These are phyloP conservation scores for Artemisia argyi DNA, from an alignment of 129 eudicot genomes.

Conservation along the genomic window DNA sequence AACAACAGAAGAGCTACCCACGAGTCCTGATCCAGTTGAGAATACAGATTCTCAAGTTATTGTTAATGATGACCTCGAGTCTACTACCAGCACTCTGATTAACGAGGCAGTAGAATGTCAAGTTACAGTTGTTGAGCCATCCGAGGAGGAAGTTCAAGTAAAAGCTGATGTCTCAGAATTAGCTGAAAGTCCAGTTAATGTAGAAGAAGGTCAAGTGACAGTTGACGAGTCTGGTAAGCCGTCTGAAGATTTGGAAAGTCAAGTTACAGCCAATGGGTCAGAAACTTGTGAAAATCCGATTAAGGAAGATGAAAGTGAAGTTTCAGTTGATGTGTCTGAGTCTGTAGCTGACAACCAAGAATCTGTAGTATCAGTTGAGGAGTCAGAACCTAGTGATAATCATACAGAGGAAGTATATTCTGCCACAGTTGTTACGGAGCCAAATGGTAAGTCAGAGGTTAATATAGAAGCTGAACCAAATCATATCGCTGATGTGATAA, in stretches of 20 bases:
- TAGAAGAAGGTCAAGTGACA: slow-evolving; percentile 16
- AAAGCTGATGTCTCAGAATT: slow-evolving; percentile 20
- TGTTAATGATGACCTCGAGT: slow-evolving; percentile 18
- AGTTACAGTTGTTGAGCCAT: slow-evolving; percentile 18
- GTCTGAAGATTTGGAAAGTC: too few relatives aligned
- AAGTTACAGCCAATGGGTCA: slow-evolving; percentile 17
- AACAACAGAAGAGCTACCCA: not conserved
- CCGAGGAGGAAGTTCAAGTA: slow-evolving; percentile 26
- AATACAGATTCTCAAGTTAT: slow-evolving; percentile 21
- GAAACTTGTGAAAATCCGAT: slow-evolving; percentile 18
- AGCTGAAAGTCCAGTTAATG: slow-evolving; percentile 17
- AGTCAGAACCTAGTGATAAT: slow-evolving; percentile 27
- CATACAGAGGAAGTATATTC: slow-evolving; percentile 24
- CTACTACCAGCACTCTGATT: slow-evolving; percentile 11
- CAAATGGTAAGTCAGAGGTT: slow-evolving; percentile 21
- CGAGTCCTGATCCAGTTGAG: slow-evolving; percentile 16
- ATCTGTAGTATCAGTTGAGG: slow-evolving; percentile 24
- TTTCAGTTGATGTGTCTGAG: slow-evolving; percentile 23
- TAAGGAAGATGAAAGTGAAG: slow-evolving; percentile 25
- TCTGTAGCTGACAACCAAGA: slow-evolving; percentile 22
- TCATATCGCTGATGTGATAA: slow-evolving; percentile 13
- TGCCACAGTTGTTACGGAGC: slow-evolving; percentile 1
- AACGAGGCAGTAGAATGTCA: slow-evolving; percentile 21
- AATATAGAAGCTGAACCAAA: slow-evolving; percentile 32
- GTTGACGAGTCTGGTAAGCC: too few relatives aligned